These are phyloP conservation scores for Aureococcus anophagefferens DNA, from an alignment of 108 stramenopile species.

Conservation along the genomic window DNA sequence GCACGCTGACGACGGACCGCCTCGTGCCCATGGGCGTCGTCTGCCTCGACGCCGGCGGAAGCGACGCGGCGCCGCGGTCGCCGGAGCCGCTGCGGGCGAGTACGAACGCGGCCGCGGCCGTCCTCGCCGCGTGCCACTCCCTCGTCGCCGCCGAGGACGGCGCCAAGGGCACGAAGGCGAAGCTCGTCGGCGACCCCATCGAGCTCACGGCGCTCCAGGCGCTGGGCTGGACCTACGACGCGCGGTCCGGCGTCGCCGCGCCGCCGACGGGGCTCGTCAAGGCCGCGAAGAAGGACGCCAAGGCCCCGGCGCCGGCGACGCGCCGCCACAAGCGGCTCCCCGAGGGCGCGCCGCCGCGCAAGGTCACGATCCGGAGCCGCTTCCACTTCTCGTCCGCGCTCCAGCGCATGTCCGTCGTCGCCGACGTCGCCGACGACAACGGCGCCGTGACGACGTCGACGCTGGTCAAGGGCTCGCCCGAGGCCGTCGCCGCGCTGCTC, in stretches of 20 bases:
- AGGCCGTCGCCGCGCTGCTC: conserved; percentile 73
- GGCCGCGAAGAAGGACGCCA: conserved; percentile 30
- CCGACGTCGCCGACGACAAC: conserved; percentile 23
- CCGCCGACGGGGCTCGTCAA: no score
- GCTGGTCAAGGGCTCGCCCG: conserved; percentile 91
- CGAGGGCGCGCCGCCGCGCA: neutral
- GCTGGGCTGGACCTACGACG: conserved; percentile 59
- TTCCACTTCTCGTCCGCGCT: conserved; percentile 95
- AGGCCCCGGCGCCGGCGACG: conserved; percentile 1
- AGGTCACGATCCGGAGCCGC: conserved; percentile 65
- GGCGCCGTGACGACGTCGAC: conserved; percentile 41
- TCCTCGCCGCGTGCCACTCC: conserved; percentile 81
- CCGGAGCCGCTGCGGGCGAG: no score
- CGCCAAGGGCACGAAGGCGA: no score
- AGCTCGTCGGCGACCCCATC: conserved; percentile 67
- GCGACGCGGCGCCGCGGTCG: no score
- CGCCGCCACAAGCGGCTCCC: neutral
- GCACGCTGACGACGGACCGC: conserved; percentile 92
- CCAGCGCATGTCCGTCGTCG: conserved; percentile 94
- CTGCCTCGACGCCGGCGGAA: conserved; percentile 2
- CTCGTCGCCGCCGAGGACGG: conserved; percentile 65
- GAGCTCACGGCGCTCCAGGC: conserved; percentile 70
- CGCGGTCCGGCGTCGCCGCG: conserved; percentile 41
- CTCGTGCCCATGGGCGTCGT: conserved; percentile 85
- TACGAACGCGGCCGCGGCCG: conserved; percentile 56